phyloP scores from a whole-genome alignment of 2,329 filamentous ascomycete species.

The Epichloe bromicola region DNA sequence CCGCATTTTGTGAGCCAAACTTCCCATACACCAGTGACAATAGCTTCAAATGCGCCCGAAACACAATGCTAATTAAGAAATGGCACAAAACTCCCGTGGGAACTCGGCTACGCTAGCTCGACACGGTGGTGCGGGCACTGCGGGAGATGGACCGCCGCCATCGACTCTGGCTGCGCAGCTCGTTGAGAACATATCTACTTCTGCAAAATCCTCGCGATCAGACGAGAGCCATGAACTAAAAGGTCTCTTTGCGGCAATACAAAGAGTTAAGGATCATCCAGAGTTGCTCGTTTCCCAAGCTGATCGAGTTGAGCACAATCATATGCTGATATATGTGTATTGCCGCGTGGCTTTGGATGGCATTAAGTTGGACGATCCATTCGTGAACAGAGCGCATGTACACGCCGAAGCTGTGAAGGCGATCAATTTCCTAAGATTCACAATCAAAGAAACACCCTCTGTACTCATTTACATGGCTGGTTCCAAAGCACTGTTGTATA shows the following conservation, averaged over 20 bases:
- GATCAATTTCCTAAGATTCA: slow-evolving; percentile 62
- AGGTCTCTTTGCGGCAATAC: slow-evolving; percentile 48
- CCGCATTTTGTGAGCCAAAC: background rate
- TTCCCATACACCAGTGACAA: background rate
- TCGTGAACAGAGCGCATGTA: slow-evolving; percentile 43
- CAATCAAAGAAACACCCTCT: slow-evolving; percentile 60
- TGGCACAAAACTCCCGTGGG: slow-evolving; percentile 15
- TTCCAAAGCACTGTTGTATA: slow-evolving; percentile 31
- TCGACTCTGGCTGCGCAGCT: slow-evolving; percentile 83
- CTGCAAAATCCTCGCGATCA: slow-evolving; percentile 45
- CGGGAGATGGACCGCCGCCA: slow-evolving; percentile 35
- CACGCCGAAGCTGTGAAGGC: slow-evolving; percentile 54
- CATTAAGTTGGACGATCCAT: slow-evolving; percentile 54
- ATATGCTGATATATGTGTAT: slow-evolving; percentile 76
- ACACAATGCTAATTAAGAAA: slow-evolving; percentile 16
- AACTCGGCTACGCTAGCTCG: slow-evolving; percentile 10
- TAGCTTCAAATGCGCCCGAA: background rate
- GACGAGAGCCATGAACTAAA: slow-evolving; percentile 64
- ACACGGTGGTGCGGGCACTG: slow-evolving; percentile 8
- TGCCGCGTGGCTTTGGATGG: slow-evolving; percentile 64
- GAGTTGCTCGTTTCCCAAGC: slow-evolving; percentile 44
- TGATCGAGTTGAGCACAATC: slow-evolving; percentile 63
- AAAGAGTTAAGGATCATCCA: slow-evolving; percentile 38
- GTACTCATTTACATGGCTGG: slow-evolving; percentile 42
- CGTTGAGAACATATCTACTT: slow-evolving; percentile 64